Evolutionary conservation across 2,329 filamentous ascomycete species (phyloP).

Genomic region (Scedosporium boydii): DNA sequence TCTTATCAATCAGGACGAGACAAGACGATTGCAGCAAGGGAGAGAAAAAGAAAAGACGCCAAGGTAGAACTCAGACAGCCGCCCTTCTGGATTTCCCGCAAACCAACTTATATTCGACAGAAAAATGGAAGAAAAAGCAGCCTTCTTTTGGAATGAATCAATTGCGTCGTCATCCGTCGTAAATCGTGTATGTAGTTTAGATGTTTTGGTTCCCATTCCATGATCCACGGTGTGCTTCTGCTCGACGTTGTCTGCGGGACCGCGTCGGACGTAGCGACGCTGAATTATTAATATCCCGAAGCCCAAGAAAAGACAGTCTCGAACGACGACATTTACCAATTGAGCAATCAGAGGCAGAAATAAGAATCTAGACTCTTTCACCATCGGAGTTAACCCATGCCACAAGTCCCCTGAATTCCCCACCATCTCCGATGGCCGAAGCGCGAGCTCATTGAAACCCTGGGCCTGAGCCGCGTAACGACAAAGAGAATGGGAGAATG

Average conservation of each 20-base stretch:
- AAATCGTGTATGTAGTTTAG: not conserved
- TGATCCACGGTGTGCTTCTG: not conserved
- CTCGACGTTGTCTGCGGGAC: no score
- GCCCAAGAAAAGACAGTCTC: not conserved
- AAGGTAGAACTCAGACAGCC: not conserved
- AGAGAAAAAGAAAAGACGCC: not conserved
- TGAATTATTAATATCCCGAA: not conserved
- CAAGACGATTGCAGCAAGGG: not conserved
- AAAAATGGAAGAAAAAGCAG: not conserved
- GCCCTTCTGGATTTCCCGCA: not conserved
- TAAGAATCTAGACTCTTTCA: no score
- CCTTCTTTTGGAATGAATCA: not conserved
- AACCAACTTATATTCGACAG: not conserved
- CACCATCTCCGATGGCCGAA: no score
- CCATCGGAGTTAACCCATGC: no score
- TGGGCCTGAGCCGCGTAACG: no score
- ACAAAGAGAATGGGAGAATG: no score
- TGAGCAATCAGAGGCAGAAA: no score
- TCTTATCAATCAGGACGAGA: constrained; percentile 7
- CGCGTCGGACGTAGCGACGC: not conserved
- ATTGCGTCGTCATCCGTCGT: not conserved
- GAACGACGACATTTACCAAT: no score
- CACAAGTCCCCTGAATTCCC: no score
- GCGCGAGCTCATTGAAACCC: no score
- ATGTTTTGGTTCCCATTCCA: no score